phyloP scores from a whole-genome alignment of 2,329 filamentous ascomycete genomes.

The Zalaria obscura region DNA sequence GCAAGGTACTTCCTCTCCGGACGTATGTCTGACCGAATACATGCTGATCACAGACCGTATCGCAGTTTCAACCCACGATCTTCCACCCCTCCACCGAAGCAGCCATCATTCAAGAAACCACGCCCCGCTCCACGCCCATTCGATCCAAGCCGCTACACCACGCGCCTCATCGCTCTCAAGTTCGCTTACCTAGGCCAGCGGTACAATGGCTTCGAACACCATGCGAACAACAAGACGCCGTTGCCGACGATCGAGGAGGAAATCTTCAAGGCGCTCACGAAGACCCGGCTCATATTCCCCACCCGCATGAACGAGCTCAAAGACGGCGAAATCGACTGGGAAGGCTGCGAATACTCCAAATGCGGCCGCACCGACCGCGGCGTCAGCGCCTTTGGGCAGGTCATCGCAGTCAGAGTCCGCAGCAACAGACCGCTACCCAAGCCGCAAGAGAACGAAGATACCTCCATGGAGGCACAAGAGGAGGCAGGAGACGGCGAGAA shows the following conservation, averaged over 20 bases:
- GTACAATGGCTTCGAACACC: slow-evolving; percentile 90
- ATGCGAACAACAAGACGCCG: slow-evolving; percentile 51
- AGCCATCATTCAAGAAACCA: slow-evolving; percentile 7
- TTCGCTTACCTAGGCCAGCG: slow-evolving; percentile 82
- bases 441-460: slow-evolving; percentile 6
- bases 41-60: not conserved
- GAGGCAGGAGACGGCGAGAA: slow-evolving; percentile 6
- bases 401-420: slow-evolving; percentile 69
- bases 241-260: slow-evolving; percentile 82
- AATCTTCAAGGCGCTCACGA: slow-evolving; percentile 79
- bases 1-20: slow-evolving; percentile 14
- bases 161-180: slow-evolving; percentile 77
- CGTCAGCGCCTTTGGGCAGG: slow-evolving; percentile 94
- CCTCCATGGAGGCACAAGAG: slow-evolving; percentile 4
- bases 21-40: not conserved
- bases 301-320: slow-evolving; percentile 19
- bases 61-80: not conserved
- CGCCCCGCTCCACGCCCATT: slow-evolving; percentile 38
- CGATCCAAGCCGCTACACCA: slow-evolving; percentile 68
- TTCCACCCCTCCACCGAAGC: slow-evolving; percentile 2
- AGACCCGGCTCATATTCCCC: slow-evolving; percentile 68
- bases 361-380: slow-evolving; percentile 87
- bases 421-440: slow-evolving; percentile 50
- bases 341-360: slow-evolving; percentile 82
- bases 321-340: slow-evolving; percentile 54